phyloP scores from a whole-genome alignment of 306 rosid genomes.

The Calophaca sinica region DNA sequence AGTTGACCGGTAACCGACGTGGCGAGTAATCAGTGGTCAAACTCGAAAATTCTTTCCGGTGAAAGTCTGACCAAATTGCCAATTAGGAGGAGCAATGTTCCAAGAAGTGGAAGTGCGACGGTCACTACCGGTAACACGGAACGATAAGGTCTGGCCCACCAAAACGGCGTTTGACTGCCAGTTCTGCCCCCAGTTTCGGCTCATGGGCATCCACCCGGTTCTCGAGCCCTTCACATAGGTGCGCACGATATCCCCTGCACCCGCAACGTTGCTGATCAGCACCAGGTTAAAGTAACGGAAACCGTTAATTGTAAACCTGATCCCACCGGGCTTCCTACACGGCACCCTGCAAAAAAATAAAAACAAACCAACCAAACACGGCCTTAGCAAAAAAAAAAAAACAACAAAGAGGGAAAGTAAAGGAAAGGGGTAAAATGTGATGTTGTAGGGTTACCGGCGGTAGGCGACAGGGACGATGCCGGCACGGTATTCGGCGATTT shows the following conservation, averaged over 20 bases:
- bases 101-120: conserved; percentile 88
- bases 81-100: conserved; percentile 77
- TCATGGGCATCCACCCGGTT: conserved; percentile 89
- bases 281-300: conserved; percentile 96
- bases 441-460: conserved; percentile 61
- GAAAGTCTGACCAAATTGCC: conserved; percentile 98
- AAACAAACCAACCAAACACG: not conserved
- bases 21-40: conserved; percentile 28
- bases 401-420: no score
- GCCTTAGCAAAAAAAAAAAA: not conserved
- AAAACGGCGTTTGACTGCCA: conserved; percentile 93
- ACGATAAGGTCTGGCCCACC: conserved; percentile 77
- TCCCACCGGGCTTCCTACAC: conserved; percentile 86
- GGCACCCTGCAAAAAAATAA: conserved; percentile 65
- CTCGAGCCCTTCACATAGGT: conserved; percentile 76
- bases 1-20: not conserved
- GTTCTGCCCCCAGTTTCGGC: conserved; percentile 97
- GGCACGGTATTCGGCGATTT: conserved; percentile 95
- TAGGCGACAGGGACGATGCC: conserved; percentile 91
- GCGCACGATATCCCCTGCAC: conserved; percentile 88
- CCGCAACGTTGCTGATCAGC: conserved; percentile 88
- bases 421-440: no score
- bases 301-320: conserved; percentile 87
- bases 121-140: conserved; percentile 80
- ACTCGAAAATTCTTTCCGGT: conserved; percentile 88